phyloP scores from a whole-genome alignment of 2,329 filamentous ascomycete species.

The Cryphonectria naterciae region DNA sequence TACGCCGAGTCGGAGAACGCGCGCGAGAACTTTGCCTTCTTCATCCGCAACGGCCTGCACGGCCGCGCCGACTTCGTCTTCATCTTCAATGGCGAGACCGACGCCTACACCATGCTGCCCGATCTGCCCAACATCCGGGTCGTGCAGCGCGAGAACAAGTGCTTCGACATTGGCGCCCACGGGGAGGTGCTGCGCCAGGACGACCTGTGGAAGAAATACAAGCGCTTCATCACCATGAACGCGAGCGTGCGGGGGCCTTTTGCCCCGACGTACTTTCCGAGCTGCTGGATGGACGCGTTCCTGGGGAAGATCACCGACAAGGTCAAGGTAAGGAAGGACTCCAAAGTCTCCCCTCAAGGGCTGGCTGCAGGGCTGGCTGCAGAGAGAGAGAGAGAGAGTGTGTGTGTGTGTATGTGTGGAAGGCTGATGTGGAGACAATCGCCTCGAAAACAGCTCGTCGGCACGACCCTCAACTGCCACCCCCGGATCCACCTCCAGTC shows the following conservation, averaged over 20 bases:
- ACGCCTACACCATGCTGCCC: constrained; percentile 32
- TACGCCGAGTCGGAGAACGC: constrained; percentile 39
- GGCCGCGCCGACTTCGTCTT: constrained; percentile 42
- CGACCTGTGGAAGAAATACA: constrained; percentile 39
- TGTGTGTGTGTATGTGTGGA: neutral
- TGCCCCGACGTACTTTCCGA: constrained; percentile 37
- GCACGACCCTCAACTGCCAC: constrained; percentile 40
- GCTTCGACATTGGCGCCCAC: constrained; percentile 39
- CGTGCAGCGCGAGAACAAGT: constrained; percentile 36
- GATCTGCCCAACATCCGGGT: constrained; percentile 37
- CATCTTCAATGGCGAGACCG: constrained; percentile 40
- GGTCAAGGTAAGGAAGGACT: constrained; percentile 36
- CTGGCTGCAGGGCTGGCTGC: too few species aligned
- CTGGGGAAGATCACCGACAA: constrained; percentile 37
- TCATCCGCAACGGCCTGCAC: constrained; percentile 40
- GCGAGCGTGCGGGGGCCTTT: constrained; percentile 41
- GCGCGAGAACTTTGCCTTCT: constrained; percentile 39
- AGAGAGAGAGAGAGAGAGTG: too few species aligned
- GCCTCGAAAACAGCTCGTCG: constrained; percentile 37
- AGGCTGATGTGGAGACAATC: neutral
- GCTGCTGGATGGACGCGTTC: constrained; percentile 41
- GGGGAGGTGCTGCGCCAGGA: constrained; percentile 38
- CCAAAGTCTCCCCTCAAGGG: neutral
- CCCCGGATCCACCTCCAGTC: constrained; percentile 40
- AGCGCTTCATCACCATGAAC: constrained; percentile 40